A percentile compares a stretch with the other conserved stretches of the same genome.
phyloP scores from a whole-genome alignment of 345 rosid species.

The Eucalyptus polyanthemos region DNA sequence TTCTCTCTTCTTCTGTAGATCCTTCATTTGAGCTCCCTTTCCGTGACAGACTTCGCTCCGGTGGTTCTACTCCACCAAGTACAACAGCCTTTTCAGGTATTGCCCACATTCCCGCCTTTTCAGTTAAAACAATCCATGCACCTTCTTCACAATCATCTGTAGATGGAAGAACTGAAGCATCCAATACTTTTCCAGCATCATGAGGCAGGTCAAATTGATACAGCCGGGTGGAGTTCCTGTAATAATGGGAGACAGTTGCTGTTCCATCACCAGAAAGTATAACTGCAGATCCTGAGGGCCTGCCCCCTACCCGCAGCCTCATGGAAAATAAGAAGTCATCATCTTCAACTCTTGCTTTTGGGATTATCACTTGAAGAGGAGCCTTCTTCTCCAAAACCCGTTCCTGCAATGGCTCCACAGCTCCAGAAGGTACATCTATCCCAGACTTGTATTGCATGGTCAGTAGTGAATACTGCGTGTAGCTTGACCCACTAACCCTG shows the following conservation, averaged over 20 bases:
- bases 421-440: slow-evolving; percentile 14
- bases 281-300: slow-evolving; percentile 74
- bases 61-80: slow-evolving; percentile 92
- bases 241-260: slow-evolving; percentile 76
- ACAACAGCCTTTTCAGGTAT: slow-evolving; percentile 85
- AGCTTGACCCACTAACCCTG: slow-evolving; percentile 79
- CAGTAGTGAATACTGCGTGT: slow-evolving; percentile 87
- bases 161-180: slow-evolving; percentile 82
- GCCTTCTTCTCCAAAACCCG: slow-evolving; percentile 74
- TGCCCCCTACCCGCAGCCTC: slow-evolving; percentile 83
- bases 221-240: slow-evolving; percentile 55
- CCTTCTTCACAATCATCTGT: slow-evolving; percentile 69
- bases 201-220: slow-evolving; percentile 90
- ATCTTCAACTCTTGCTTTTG: slow-evolving; percentile 94
- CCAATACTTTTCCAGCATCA: slow-evolving; percentile 95
- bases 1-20: slow-evolving; percentile 55
- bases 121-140: slow-evolving; percentile 87
- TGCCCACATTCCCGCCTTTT: slow-evolving; percentile 97
- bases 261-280: slow-evolving; percentile 95
- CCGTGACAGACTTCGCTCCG: slow-evolving; percentile 83
- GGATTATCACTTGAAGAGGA: slow-evolving; percentile 89
- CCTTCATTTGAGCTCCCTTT: slow-evolving; percentile 83
- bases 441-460: slow-evolving; percentile 72
- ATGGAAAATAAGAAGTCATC: slow-evolving; percentile 82
- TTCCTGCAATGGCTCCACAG: slow-evolving; percentile 9